Conservation (phyloP, 1,139 yeast genomes). For the Sugiyamaella sp. region DNA sequence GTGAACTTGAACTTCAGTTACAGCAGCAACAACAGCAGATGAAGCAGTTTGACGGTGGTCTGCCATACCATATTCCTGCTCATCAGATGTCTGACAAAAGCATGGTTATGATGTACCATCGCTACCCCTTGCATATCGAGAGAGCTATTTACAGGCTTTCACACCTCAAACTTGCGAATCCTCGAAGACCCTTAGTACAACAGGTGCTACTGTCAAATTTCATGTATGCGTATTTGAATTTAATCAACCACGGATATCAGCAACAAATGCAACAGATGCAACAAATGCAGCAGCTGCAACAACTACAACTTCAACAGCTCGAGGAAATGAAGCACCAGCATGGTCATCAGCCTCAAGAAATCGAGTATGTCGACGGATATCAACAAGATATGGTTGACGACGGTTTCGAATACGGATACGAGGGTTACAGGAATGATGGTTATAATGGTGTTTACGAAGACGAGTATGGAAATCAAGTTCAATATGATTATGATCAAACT, state of each 20-base stretch:
- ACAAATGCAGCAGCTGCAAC: constrained; percentile 32
- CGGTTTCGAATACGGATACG: constrained; percentile 19
- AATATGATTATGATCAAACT: constrained; percentile 26
- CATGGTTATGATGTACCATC: constrained; percentile 46
- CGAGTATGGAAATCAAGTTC: constrained; percentile 26
- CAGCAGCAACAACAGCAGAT: constrained; percentile 28
- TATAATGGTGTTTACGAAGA: constrained; percentile 26
- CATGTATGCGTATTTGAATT: constrained; percentile 94
- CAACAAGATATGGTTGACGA: constrained; percentile 10
- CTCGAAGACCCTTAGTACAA: constrained; percentile 85
- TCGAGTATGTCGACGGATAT: constrained; percentile 16
- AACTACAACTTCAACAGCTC: constrained; percentile 28
- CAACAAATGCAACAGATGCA: constrained; percentile 41
- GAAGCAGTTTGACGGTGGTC: constrained; percentile 36
- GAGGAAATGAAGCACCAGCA: constrained; percentile 19
- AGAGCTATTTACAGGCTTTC: constrained; percentile 91
- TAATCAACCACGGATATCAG: constrained; percentile 73
- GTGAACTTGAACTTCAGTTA: constrained; percentile 20
- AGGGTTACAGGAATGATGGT: constrained; percentile 11
- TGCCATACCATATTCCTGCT: constrained; percentile 45
- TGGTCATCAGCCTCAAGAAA: constrained; percentile 18
- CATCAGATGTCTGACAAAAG: constrained; percentile 45
- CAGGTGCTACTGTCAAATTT: constrained; percentile 92
- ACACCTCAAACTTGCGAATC: constrained; percentile 90
- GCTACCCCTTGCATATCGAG: constrained; percentile 94